Evolutionary conservation across 176 grass and related monocot species (phyloP), one percentile per base, ranked within the genome.

Genomic region (Aegilops umbellulata): DNA sequence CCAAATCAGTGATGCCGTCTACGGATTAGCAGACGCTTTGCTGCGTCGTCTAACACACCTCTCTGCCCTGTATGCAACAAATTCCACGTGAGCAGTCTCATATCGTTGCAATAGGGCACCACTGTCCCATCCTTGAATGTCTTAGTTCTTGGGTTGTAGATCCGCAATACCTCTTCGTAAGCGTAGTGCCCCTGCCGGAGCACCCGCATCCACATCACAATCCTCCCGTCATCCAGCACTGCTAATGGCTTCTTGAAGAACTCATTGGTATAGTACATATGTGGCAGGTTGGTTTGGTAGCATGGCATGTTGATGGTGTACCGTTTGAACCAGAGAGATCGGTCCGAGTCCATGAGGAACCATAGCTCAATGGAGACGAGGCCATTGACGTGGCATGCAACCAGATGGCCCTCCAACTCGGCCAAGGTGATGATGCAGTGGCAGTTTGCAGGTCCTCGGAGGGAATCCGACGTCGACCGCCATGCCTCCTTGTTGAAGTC

Each of bases 261-360:
- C 1, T 69, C 66, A 0, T 0, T 0, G 49, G 49, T 17, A 2
- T n/a, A 1, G 30, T 7, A 1, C 0, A 4, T 10, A 3, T 1
- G 2, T 26, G 3, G 8, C 8, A 5, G 31, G 30, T 13, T 8
- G 66, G 10, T 36, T 4, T 34, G 12, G 44, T 23, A 0, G 34
- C 0, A 3, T 36, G 68, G 34, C 35, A 71, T n/a, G 35, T 2
- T 39, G 20, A 71, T 22, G 3, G 35, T 71, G 10, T 39, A 23
- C 0, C 17, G 34, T 20, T 71, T 71, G 34, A 10, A 71, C 68
- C 68, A 71, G 10, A 13, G 1, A 23, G 68, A 39, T 20, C 20
- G 19, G 20, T 23, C 68, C 20, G 10, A n/a, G 20, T 71, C 68
- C 20, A 71, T 6, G 20, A n/a, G 68, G 19, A 39, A 71, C 68